Evolutionary conservation across 805 yeast species (phyloP).

Genomic region (Candida railenensis): DNA sequence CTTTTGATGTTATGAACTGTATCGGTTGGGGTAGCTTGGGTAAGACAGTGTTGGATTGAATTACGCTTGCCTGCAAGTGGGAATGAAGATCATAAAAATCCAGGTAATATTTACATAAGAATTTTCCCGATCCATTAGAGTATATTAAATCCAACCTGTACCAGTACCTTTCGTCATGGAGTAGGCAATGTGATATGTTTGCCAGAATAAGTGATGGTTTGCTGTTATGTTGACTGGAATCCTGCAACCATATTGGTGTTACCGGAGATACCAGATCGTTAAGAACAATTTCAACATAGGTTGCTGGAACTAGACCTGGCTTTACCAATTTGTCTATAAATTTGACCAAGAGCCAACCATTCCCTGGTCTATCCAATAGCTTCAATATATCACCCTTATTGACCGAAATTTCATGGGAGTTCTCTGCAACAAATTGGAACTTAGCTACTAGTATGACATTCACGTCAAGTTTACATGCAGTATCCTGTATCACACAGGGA

Average conservation of each 20-base stretch:
- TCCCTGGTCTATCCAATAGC: slow-evolving; percentile 44
- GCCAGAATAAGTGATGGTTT: not conserved
- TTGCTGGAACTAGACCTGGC: slow-evolving; percentile 54
- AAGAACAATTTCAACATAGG: slow-evolving; percentile 47
- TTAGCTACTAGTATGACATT: slow-evolving; percentile 42
- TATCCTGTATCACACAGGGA: slow-evolving; percentile 4
- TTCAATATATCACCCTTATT: slow-evolving; percentile 53
- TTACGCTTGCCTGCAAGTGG: slow-evolving; percentile 19
- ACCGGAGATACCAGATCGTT: slow-evolving; percentile 40
- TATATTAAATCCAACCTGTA: slow-evolving; percentile 45
- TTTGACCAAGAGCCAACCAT: slow-evolving; percentile 59
- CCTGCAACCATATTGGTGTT: slow-evolving; percentile 34
- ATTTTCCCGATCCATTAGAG: slow-evolving; percentile 33
- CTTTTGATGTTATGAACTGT: slow-evolving; percentile 27
- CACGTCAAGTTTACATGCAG: slow-evolving; percentile 3
- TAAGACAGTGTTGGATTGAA: slow-evolving; percentile 15
- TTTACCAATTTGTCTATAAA: slow-evolving; percentile 45
- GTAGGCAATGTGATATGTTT: slow-evolving; percentile 11
- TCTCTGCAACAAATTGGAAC: slow-evolving; percentile 44
- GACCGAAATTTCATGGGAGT: slow-evolving; percentile 43
- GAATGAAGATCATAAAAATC: slow-evolving; percentile 50
- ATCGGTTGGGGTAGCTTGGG: slow-evolving; percentile 50
- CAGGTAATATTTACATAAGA: slow-evolving; percentile 49
- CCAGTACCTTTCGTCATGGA: slow-evolving; percentile 48
- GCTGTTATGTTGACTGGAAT: slow-evolving; percentile 3